These are phyloP conservation scores for Diaporthe caulivora DNA, from an alignment of 2,329 filamentous ascomycete species.

Conservation along the genomic window DNA sequence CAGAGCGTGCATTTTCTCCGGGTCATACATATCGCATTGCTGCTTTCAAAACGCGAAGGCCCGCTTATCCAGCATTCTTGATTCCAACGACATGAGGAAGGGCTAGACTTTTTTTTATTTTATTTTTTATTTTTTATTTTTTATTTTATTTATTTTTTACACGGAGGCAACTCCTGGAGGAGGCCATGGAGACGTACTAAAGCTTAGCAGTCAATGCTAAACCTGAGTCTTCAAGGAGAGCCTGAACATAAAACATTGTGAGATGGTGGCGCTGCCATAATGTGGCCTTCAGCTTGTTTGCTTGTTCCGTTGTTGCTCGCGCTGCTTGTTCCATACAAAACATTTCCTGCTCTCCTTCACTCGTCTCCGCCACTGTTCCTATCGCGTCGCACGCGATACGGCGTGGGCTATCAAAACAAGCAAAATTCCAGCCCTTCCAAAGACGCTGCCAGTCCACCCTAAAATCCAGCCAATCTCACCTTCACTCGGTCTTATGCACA, in stretches of 20 bases:
- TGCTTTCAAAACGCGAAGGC: neutral
- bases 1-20: neutral
- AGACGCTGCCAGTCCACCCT: neutral
- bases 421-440: neutral
- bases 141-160: no score
- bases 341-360: neutral
- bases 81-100: neutral
- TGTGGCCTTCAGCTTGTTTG: neutral
- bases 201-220: conserved; percentile 4
- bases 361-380: neutral
- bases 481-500: neutral
- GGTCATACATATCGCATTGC: neutral
- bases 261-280: neutral
- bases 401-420: neutral
- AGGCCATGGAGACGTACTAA: no score
- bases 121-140: no score
- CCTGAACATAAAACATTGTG: neutral
- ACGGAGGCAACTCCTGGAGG: neutral
- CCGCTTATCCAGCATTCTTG: neutral
- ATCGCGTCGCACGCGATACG: neutral
- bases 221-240: neutral
- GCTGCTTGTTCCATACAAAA: neutral
- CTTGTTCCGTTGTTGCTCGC: neutral
- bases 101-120: neutral
- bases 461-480: neutral